phyloP scores from a whole-genome alignment of 352 stramenopile species.

The Detonula confervacea region DNA sequence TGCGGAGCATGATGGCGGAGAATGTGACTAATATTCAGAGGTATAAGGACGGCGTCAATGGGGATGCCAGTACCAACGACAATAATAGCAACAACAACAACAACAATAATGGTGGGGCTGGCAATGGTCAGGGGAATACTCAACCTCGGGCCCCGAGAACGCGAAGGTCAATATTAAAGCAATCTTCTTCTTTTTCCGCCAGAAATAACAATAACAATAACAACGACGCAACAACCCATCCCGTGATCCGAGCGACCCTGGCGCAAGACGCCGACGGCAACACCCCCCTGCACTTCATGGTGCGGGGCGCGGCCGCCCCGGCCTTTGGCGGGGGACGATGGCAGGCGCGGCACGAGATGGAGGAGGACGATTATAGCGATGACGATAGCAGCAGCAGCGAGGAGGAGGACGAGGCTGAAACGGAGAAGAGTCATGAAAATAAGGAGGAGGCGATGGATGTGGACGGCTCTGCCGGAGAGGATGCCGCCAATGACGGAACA shows the following conservation, averaged over 20 bases:
- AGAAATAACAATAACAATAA: background rate
- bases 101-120: too few species aligned
- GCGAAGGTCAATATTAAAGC: too few species aligned
- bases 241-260: constrained; percentile 43
- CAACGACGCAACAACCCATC: constrained; percentile 8
- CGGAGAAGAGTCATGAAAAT: too few species aligned
- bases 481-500: too few species aligned
- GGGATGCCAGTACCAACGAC: background rate
- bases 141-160: too few species aligned
- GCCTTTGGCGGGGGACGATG: constrained; percentile 39
- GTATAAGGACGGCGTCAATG: background rate
- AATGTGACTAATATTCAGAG: constrained; percentile 29
- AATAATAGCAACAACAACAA: too few species aligned
- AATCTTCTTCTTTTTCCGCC: background rate
- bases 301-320: constrained; percentile 53
- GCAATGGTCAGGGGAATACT: too few species aligned
- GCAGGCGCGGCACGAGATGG: constrained; percentile 13
- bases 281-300: constrained; percentile 75
- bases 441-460: background rate
- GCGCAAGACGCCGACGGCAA: constrained; percentile 80
- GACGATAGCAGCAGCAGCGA: constrained; percentile 13
- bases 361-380: constrained; percentile 19
- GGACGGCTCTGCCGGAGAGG: constrained; percentile 11
- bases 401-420: background rate
- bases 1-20: constrained; percentile 30